phyloP scores from a whole-genome alignment of 257 asterid species.

The Lycium barbarum region DNA sequence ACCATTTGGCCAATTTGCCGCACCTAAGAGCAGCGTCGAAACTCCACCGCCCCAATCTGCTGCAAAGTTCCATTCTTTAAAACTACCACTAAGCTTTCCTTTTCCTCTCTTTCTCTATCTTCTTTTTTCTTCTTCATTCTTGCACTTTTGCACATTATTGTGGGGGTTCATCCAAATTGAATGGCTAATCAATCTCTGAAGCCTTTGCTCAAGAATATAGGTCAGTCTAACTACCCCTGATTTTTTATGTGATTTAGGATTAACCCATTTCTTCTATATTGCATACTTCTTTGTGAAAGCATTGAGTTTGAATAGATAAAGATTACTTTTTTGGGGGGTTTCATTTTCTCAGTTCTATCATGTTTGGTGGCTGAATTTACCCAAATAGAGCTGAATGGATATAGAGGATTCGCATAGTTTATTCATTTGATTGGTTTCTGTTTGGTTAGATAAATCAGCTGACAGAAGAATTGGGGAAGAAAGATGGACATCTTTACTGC shows the following conservation, averaged over 20 bases:
- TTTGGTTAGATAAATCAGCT: neutral
- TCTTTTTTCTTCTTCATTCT: neutral
- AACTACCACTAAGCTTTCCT: neutral
- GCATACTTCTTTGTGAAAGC: too few relatives aligned
- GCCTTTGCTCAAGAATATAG: slow-evolving; percentile 48
- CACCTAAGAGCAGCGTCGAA: slow-evolving; percentile 3
- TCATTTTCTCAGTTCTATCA: neutral
- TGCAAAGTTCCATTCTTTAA: neutral
- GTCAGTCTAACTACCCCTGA: slow-evolving; percentile 30
- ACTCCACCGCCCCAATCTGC: neutral
- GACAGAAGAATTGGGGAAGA: neutral
- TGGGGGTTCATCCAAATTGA: neutral
- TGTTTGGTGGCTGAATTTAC: neutral
- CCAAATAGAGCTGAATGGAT: neutral
- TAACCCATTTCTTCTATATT: too few relatives aligned
- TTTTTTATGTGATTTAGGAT: neutral
- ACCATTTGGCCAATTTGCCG: neutral
- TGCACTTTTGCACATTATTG: neutral
- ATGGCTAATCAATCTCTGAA: slow-evolving; percentile 54
- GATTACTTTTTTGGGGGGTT: too few relatives aligned
- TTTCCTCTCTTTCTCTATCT: neutral
- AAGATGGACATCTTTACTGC: neutral
- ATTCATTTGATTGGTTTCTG: neutral
- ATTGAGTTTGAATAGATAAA: neutral
- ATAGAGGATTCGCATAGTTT: neutral